Percentiles rank a stretch among this genome's conserved stretches.
phyloP scores from a whole-genome alignment of 2,329 filamentous ascomycete genomes.

The Penicillium sp. region DNA sequence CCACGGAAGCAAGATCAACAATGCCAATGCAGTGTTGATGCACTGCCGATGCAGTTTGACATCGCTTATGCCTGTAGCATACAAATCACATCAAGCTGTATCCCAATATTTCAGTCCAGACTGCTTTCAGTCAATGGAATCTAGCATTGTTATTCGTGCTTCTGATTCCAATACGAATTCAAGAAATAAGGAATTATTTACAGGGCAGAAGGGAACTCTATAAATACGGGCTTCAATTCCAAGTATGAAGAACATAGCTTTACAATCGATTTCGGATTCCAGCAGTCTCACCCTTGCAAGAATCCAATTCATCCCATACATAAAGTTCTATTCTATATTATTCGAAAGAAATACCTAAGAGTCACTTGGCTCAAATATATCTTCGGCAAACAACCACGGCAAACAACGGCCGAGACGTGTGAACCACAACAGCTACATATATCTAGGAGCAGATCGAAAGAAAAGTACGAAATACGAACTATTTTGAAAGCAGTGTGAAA shows the following conservation, averaged over 20 bases:
- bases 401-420: no score
- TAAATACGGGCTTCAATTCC: not conserved
- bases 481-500: not conserved
- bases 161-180: not conserved
- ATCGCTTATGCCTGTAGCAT: not conserved
- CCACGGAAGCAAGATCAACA: not conserved
- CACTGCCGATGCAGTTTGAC: not conserved
- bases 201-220: not conserved
- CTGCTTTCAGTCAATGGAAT: not conserved
- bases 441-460: not conserved
- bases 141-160: not conserved
- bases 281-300: not conserved
- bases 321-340: not conserved
- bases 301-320: not conserved
- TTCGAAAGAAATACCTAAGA: no score
- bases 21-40: no score
- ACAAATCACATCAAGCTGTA: not conserved
- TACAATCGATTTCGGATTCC: not conserved
- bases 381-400: not conserved
- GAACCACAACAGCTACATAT: not conserved
- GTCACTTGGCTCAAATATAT: not conserved
- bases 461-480: not conserved
- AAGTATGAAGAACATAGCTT: not conserved
- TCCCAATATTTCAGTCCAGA: not conserved
- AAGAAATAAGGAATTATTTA: not conserved